Evolutionary conservation across 495 filamentous ascomycete genomes (phyloP).

Genomic region (Choiromyces venosus): DNA sequence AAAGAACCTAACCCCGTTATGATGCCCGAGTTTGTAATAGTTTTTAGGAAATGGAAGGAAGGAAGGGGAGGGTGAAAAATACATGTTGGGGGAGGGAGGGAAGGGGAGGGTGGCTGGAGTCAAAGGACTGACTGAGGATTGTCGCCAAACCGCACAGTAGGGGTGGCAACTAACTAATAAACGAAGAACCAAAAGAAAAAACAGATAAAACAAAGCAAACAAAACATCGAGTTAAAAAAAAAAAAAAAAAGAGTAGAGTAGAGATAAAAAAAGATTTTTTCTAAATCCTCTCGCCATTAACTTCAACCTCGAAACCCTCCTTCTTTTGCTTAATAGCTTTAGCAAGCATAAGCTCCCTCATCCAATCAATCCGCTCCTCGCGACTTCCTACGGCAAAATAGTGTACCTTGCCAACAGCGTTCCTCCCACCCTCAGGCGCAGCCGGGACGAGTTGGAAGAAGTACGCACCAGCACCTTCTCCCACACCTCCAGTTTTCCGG

Average conservation of each 20-base stretch:
- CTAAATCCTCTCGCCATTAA: conserved; percentile 77
- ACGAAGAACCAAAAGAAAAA: background rate
- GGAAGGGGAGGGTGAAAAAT: background rate
- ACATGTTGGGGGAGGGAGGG: background rate
- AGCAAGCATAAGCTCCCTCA: conserved; percentile 95
- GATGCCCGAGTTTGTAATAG: background rate
- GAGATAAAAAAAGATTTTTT: conserved; percentile 20
- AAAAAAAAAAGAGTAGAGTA: conserved; percentile 16
- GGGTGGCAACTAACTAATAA: background rate
- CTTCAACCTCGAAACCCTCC: conserved; percentile 69
- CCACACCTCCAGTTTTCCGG: conserved; percentile 48
- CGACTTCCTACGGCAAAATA: conserved; percentile 84
- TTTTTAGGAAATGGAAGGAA: conserved; percentile 4
- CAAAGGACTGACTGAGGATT: background rate
- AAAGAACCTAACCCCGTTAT: conserved; percentile 3
- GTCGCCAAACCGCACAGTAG: background rate
- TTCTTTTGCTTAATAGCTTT: conserved; percentile 79
- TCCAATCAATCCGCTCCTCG: conserved; percentile 95
- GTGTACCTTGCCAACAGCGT: conserved; percentile 66
- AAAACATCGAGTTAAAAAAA: conserved; percentile 20
- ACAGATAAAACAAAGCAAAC: background rate
- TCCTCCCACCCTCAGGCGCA: conserved; percentile 52
- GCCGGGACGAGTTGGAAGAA: conserved; percentile 86
- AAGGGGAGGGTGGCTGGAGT: conserved; percentile 1
- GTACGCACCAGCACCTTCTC: conserved; percentile 60